Base-by-base conservation (phyloP, 2,329 filamentous ascomycete genomes). In the Pseudocercospora vitis region DNA sequence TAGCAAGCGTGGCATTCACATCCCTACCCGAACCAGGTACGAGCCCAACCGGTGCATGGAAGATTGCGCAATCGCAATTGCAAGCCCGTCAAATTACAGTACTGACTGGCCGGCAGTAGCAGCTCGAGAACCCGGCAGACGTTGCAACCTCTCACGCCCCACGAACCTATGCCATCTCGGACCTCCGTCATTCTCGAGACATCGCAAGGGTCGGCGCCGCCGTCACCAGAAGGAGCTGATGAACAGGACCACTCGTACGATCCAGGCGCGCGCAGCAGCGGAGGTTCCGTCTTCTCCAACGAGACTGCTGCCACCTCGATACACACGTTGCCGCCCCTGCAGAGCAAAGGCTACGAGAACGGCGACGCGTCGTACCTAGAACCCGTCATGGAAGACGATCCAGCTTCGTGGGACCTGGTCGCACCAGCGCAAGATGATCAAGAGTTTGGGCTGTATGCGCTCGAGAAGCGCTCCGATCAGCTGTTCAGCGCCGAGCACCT, bases 401-500 rank as follows among this genome's bases (percentile, higher is more conserved):
- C 79, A 8, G 68, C 70, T 33, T 80, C 75, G 0, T 82, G 78
- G 61, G 79, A 82, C 59, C 73, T 84, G 1, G 66, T 84, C 4
- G 73, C 74, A 12, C 71, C 74, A 12, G 52, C 53, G 45, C 65
- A 53, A 48, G 70, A 58, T 39, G 58, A 57, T 50, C 70, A 42
- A 19, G 59, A 51, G 52, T 49, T 57, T n/a, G 68, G 63, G 14
- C 58, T 65, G 48, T 81, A 82, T 63, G 81, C 80, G 1, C 72
- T 89, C 0, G 87, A 89, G 68, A 72, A 74, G n/a, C 79, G 82
- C 39, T 82, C 84, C 0, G 83, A 87, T 53, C 74, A 82, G 9
- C 73, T 90, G 29, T 85, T 89, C 63, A 88, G 85, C 0, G 75
- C 71, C 12, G 79, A 84, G 48, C 87, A 90, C 69, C 73, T 90